Evolutionary conservation across 768 basidiomycete genomes (phyloP).

Genomic region (Leucocoprinus leucothites): DNA sequence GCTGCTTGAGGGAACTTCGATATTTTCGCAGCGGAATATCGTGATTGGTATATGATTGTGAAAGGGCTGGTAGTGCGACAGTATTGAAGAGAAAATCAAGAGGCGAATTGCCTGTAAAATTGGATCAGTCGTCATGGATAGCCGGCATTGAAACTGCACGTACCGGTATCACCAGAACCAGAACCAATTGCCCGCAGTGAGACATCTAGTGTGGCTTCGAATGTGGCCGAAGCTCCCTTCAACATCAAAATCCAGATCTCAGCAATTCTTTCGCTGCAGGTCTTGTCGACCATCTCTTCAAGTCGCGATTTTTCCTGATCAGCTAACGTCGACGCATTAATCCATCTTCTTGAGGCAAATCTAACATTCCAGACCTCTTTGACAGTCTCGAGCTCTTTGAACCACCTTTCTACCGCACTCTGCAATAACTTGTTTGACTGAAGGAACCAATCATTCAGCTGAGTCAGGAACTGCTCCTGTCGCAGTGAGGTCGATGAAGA

Average conservation of each 20-base stretch:
- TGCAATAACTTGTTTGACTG: conserved; percentile 46
- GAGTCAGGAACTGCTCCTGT: conserved; percentile 38
- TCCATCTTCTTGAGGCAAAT: conserved; percentile 44
- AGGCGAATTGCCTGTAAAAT: conserved; percentile 44
- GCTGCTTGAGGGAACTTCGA: conserved; percentile 54
- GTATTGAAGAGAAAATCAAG: conserved; percentile 55
- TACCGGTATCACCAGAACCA: background rate
- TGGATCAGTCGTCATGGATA: background rate
- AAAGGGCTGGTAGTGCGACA: conserved; percentile 43
- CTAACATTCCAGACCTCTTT: conserved; percentile 75
- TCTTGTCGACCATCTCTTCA: conserved; percentile 44
- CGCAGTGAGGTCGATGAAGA: conserved; percentile 54
- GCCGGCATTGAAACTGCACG: background rate
- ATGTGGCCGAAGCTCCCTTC: conserved; percentile 38
- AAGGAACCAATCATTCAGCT: conserved; percentile 63
- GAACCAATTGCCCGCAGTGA: conserved; percentile 27
- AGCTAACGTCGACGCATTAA: conserved; percentile 42
- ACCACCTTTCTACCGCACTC: conserved; percentile 49
- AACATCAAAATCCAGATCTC: conserved; percentile 58
- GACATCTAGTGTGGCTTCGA: conserved; percentile 39
- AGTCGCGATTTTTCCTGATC: conserved; percentile 44
- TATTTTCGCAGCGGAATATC: conserved; percentile 56
- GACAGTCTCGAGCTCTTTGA: conserved; percentile 54
- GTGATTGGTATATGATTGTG: conserved; percentile 30
- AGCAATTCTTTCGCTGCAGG: conserved; percentile 50